Evolutionary conservation across 441 rosid genomes (phyloP), one percentile per base, ranked within the genome.

Genomic region (Populus trichocarpa): DNA sequence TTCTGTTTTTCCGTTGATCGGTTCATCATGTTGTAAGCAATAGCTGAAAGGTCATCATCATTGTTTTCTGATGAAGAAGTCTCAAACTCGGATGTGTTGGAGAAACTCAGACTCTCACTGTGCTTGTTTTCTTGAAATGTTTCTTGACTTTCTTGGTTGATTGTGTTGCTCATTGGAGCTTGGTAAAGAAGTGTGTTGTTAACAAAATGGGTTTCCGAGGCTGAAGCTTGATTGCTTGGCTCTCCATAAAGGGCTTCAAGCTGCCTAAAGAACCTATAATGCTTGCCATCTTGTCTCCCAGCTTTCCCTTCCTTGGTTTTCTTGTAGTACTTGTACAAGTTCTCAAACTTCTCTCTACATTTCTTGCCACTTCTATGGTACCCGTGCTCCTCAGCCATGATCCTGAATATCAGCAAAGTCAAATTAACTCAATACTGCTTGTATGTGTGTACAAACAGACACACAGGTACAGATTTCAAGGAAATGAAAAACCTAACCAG

Each of bases 301-400:
- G 89, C 88, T 78, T 89, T 89, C 25, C 90, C 90, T 81, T 86
- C 90, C 85, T 86, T 89, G 23, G 92, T 89, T 81, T 89, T 89
- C 88, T 87, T 89, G 84, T 89, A 87, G 76, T 89, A 89, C 81
- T 89, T 89, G 87, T 89, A 87, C 81, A 89, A 74, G 81, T 89
- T 89, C 82, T 87, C 90, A 64, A 89, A 89, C 77, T 87, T 89
- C 81, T 89, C 92, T 77, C 90, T 81, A 72, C 92, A 89, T 85
- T 89, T 89, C 82, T 86, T 89, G 53, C 90, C 92, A 81, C 85
- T 87, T 72, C 90, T 85, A 8, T 77, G 79, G 82, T 87, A 89
- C 25, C 92, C 90, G 69, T 87, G 83, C 64, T 87, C 92, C 73
- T 88, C 89, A n/a, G 82, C 81, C 94, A 90, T 89, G 78, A 89